These are phyloP conservation scores for Eremochloa ophiuroides DNA, from an alignment of 176 grass and related monocot species.

Conservation along the genomic window DNA sequence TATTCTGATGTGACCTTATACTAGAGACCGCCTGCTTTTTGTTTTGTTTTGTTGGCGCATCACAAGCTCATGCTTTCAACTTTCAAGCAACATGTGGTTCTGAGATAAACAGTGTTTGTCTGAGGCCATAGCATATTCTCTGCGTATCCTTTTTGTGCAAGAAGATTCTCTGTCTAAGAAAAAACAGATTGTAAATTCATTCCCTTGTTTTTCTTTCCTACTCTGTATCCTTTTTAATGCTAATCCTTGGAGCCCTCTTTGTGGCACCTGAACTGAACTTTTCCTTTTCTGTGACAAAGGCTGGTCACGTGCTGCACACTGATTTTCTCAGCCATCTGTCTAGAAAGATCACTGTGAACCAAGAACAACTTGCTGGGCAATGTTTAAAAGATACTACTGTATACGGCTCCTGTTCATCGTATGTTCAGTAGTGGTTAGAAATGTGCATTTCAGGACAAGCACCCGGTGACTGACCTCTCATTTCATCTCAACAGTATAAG, in stretches of 20 bases:
- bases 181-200: background rate
- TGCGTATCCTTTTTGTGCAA: background rate
- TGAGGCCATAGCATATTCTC: constrained; percentile 43
- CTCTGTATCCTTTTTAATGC: background rate
- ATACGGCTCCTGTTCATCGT: background rate
- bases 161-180: constrained; percentile 10
- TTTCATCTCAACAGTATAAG: background rate
- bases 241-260: background rate
- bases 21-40: background rate
- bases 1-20: constrained; percentile 38
- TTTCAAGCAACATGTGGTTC: constrained; percentile 31
- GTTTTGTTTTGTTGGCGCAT: constrained; percentile 1
- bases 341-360: background rate
- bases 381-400: constrained; percentile 2
- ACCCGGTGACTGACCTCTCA: background rate
- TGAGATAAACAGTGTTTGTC: too few relatives aligned
- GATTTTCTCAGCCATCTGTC: constrained; percentile 42
- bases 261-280: background rate
- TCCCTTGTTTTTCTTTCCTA: background rate
- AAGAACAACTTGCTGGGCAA: constrained; percentile 9
- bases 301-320: constrained; percentile 58
- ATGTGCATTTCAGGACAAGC: constrained; percentile 3
- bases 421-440: constrained; percentile 9
- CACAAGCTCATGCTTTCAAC: constrained; percentile 26
- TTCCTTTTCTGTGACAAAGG: constrained; percentile 33